Conservation (phyloP, 139 green algal species). For the Chlamydomonas incerta region DNA sequence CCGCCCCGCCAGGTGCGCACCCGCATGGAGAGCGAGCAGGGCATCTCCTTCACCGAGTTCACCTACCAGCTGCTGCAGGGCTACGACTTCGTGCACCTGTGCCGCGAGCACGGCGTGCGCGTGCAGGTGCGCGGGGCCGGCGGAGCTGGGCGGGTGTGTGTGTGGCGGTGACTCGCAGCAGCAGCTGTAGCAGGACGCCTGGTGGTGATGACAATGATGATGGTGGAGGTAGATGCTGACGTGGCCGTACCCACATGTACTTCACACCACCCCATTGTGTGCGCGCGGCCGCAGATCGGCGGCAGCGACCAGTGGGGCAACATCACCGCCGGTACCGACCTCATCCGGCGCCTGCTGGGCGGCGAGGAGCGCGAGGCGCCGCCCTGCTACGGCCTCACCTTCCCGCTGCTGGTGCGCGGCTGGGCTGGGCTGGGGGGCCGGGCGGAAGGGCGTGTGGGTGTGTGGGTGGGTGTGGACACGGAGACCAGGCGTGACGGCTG, state of each 20-base stretch:
- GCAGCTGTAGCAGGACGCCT: too few species aligned
- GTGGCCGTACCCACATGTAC: too few species aligned
- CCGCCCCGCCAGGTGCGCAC: slow-evolving; percentile 68
- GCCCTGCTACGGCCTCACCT: slow-evolving; percentile 88
- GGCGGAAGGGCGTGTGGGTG: not conserved
- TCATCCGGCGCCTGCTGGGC: slow-evolving; percentile 81
- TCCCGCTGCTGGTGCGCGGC: slow-evolving; percentile 85
- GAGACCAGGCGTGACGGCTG: too few species aligned
- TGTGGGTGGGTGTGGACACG: not conserved
- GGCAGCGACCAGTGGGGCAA: slow-evolving; percentile 99
- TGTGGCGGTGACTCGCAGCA: too few species aligned
- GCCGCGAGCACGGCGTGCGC: slow-evolving; percentile 77
- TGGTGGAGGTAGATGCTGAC: too few species aligned
- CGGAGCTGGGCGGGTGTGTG: not conserved
- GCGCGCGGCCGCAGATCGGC: slow-evolving; percentile 44
- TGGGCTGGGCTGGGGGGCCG: too few species aligned
- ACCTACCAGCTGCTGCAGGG: slow-evolving; percentile 96
- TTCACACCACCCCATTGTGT: too few species aligned
- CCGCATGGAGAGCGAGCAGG: slow-evolving; percentile 87
- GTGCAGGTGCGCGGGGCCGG: slow-evolving; percentile 68
- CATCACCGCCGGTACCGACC: slow-evolving; percentile 94
- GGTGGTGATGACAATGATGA: too few species aligned
- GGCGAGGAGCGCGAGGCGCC: slow-evolving; percentile 42
- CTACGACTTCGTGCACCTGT: slow-evolving; percentile 98
- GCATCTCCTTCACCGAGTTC: slow-evolving; percentile 97